Conservation (phyloP, 1,284 basidiomycete genomes). For the Clitocybe nebularis region DNA sequence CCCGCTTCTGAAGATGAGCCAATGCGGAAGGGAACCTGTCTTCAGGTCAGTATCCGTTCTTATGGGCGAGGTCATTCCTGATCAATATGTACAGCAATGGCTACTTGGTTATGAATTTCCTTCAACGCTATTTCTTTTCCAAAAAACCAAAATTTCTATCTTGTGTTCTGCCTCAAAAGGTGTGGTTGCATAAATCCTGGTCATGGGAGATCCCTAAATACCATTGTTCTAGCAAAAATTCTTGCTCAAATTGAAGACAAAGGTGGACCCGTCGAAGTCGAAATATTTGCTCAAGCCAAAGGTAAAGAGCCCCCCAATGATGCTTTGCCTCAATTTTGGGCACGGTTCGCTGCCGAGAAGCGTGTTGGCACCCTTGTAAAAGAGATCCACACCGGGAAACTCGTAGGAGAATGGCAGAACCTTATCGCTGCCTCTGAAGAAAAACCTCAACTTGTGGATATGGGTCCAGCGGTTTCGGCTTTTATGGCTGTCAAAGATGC, state of each 20-base stretch:
- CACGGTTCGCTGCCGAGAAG: slow-evolving; percentile 50
- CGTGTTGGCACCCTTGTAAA: slow-evolving; percentile 72
- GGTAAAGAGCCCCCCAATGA: slow-evolving; percentile 70
- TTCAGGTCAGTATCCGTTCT: slow-evolving; percentile 64
- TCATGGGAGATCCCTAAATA: slow-evolving; percentile 8
- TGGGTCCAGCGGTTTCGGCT: slow-evolving; percentile 71
- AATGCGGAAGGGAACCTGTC: slow-evolving; percentile 82
- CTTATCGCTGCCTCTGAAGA: slow-evolving; percentile 44
- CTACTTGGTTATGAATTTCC: slow-evolving; percentile 96
- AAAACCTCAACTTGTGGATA: slow-evolving; percentile 77
- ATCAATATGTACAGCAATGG: slow-evolving; percentile 60
- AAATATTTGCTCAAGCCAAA: slow-evolving; percentile 70
- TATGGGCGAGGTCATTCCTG: not conserved
- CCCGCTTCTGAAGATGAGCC: slow-evolving; percentile 81
- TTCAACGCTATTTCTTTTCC: slow-evolving; percentile 84
- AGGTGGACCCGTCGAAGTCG: slow-evolving; percentile 51
- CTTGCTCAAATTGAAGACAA: slow-evolving; percentile 64
- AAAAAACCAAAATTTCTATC: slow-evolving; percentile 73
- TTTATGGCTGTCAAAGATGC: slow-evolving; percentile 88
- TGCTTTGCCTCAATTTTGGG: slow-evolving; percentile 59
- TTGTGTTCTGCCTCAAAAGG: slow-evolving; percentile 91
- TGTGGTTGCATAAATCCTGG: slow-evolving; percentile 26
- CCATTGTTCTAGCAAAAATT: slow-evolving; percentile 57
- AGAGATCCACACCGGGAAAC: slow-evolving; percentile 77
- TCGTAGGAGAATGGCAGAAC: slow-evolving; percentile 78